Percentiles rank a stretch among this genome's conserved stretches.
Evolutionary conservation across 371 early-diverging fungal genomes (phyloP).

Genomic region (Syncephalis plumigaleata): DNA sequence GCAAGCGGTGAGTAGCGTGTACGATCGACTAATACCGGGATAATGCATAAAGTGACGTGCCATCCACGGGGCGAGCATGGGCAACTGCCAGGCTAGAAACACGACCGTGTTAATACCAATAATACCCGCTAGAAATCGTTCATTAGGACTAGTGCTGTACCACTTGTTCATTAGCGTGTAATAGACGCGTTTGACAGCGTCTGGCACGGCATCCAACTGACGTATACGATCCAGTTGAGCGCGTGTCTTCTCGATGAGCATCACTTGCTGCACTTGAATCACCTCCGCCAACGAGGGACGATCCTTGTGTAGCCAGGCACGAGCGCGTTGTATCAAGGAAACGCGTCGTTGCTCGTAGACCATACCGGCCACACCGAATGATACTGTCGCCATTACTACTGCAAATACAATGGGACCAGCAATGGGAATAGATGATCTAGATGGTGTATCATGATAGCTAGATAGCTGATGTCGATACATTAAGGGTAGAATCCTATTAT

Average conservation of each 20-base stretch:
- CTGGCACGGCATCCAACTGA: slow-evolving; percentile 10
- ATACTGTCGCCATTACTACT: background rate
- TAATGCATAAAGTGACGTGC: slow-evolving; percentile 45
- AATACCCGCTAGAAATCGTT: slow-evolving; percentile 31
- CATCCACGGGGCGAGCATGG: slow-evolving; percentile 42
- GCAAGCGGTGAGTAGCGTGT: slow-evolving; percentile 45
- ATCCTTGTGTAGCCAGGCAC: background rate
- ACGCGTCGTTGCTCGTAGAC: slow-evolving; percentile 1
- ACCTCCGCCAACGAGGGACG: background rate
- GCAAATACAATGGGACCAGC: background rate
- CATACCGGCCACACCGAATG: background rate
- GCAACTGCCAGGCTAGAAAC: slow-evolving; percentile 52
- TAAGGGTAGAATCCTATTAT: too few relatives aligned
- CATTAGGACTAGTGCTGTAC: slow-evolving; percentile 11
- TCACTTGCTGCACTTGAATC: background rate
- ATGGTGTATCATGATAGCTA: too few relatives aligned
- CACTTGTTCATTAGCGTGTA: slow-evolving; percentile 20
- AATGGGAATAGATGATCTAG: too few relatives aligned
- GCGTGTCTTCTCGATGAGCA: background rate
- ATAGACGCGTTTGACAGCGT: slow-evolving; percentile 20
- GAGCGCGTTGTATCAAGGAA: slow-evolving; percentile 1
- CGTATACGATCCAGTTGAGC: background rate
- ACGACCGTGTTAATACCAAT: slow-evolving; percentile 50
- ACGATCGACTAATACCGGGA: slow-evolving; percentile 29
- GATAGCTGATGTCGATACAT: too few relatives aligned